Evolutionary conservation across 129 eudicot species (phyloP).

Genomic region (Flaveria bidentis): DNA sequence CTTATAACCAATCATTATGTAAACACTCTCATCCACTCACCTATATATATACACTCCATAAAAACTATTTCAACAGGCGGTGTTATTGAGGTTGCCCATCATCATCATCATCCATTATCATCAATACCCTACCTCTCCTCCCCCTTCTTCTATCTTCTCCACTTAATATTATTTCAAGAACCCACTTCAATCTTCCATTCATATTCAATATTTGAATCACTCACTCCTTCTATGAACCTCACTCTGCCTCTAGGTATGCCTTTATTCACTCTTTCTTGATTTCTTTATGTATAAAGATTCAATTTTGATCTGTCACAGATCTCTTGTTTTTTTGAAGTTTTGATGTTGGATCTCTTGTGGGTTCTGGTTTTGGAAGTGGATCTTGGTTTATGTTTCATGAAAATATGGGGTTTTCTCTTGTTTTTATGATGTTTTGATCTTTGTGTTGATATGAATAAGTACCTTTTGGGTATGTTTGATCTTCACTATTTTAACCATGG

Average conservation of each 20-base stretch:
- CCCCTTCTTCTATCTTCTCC: background rate
- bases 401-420: background rate
- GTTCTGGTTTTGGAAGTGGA: conserved; percentile 7
- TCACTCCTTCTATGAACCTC: conserved; percentile 21
- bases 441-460: background rate
- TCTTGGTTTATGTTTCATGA: background rate
- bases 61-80: background rate
- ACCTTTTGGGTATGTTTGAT: background rate
- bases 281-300: background rate
- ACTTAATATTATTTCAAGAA: background rate
- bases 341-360: conserved; percentile 28
- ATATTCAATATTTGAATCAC: conserved; percentile 18
- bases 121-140: background rate
- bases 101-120: conserved; percentile 7
- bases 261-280: conserved; percentile 13
- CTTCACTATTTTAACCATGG: background rate
- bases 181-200: conserved; percentile 23
- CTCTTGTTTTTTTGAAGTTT: conserved; percentile 1
- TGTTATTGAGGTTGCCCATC: conserved; percentile 7
- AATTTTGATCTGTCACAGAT: conserved; percentile 24
- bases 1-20: no score
- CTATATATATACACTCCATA: background rate
- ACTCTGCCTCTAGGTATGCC: conserved; percentile 23
- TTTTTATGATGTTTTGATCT: conserved; percentile 3
- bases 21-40: no score